Percentiles rank a stretch among this genome's conserved stretches.
Evolutionary conservation across 352 stramenopile species (phyloP).

Genomic region (Phytophthora pseudosyringae): DNA sequence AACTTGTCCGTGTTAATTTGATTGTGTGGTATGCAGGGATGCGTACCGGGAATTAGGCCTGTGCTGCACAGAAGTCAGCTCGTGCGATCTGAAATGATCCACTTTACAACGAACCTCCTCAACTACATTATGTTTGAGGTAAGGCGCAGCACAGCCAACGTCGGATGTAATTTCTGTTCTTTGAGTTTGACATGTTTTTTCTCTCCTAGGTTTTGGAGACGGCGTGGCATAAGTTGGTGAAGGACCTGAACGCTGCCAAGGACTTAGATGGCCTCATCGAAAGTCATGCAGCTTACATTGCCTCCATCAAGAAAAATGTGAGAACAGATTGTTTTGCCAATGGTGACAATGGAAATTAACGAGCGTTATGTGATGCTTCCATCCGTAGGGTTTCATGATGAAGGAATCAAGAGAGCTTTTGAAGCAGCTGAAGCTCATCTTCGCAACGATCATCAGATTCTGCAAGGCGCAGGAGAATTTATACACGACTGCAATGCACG

Average conservation of each 20-base stretch:
- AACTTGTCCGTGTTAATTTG: constrained; percentile 1
- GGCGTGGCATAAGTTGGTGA: constrained; percentile 94
- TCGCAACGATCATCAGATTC: constrained; percentile 84
- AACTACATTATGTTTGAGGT: constrained; percentile 99
- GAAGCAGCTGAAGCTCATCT: constrained; percentile 82
- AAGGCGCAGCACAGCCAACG: background rate
- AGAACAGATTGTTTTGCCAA: constrained; percentile 2
- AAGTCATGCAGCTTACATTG: constrained; percentile 96
- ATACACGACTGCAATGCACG: constrained; percentile 78
- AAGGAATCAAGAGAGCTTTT: constrained; percentile 77
- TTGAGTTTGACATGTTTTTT: constrained; percentile 4
- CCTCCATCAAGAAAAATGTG: constrained; percentile 90
- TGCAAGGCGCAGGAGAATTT: constrained; percentile 84
- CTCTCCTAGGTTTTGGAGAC: constrained; percentile 86
- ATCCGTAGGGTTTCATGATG: constrained; percentile 79
- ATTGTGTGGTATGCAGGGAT: constrained; percentile 45
- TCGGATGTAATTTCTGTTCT: background rate
- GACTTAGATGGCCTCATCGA: constrained; percentile 96
- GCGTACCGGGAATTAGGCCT: constrained; percentile 57
- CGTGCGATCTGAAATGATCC: constrained; percentile 97
- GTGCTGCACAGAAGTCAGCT: constrained; percentile 95
- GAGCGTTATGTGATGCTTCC: background rate
- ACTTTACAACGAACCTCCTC: constrained; percentile 98
- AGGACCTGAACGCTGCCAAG: constrained; percentile 88
- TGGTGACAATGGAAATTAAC: constrained; percentile 1